phyloP scores from a whole-genome alignment of 139 green algal genomes.

The Chlorella sorokiniana region DNA sequence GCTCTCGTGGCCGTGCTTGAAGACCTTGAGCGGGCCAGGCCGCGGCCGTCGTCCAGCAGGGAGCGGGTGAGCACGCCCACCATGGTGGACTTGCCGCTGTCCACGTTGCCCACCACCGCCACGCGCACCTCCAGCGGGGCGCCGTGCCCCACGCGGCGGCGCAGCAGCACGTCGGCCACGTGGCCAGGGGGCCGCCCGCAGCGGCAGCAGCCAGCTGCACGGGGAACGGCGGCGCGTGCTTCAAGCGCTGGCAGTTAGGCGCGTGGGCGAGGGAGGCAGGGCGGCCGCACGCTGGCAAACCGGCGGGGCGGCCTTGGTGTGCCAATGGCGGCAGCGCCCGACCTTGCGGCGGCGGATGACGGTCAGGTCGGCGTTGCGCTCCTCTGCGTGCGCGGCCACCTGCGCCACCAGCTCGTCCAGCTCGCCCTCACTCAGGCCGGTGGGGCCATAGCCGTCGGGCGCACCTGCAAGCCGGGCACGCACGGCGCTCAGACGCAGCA shows the following conservation, averaged over 20 bases:
- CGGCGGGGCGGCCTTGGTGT: no score
- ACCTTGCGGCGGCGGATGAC: slow-evolving; percentile 51
- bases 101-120: slow-evolving; percentile 77
- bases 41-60: slow-evolving; percentile 89
- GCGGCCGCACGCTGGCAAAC: background rate
- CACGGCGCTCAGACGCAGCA: no score
- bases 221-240: background rate
- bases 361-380: slow-evolving; percentile 46
- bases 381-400: slow-evolving; percentile 28
- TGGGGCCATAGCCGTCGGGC: slow-evolving; percentile 64
- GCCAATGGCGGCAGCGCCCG: background rate
- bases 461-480: slow-evolving; percentile 3
- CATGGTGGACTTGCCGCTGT: slow-evolving; percentile 86
- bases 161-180: slow-evolving; percentile 67
- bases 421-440: slow-evolving; percentile 50
- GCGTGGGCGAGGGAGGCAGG: background rate
- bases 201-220: background rate
- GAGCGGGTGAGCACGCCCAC: slow-evolving; percentile 82
- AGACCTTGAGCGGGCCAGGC: slow-evolving; percentile 86
- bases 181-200: background rate
- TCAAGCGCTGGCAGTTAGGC: background rate
- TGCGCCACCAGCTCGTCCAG: slow-evolving; percentile 53
- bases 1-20: slow-evolving; percentile 92
- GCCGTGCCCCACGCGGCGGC: slow-evolving; percentile 40
- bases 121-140: slow-evolving; percentile 54